A percentile compares a stretch with the other conserved stretches of the same genome.
Conservation (phyloP, 2,329 filamentous ascomycete species). For the Mariannaea sp. region DNA sequence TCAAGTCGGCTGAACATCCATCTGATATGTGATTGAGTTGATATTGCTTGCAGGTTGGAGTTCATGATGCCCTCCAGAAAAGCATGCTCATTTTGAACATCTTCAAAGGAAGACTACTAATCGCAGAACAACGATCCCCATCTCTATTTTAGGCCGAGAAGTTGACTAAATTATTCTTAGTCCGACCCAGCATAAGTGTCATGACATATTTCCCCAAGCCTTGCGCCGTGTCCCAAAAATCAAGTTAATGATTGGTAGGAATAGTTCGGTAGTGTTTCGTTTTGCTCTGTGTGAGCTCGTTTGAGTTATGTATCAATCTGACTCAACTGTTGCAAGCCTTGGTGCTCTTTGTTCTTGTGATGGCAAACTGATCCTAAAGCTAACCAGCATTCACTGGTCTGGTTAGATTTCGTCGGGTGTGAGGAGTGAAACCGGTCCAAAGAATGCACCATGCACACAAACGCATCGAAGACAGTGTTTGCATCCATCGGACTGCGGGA, state of each 20-base stretch:
- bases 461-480: background rate
- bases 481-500: background rate
- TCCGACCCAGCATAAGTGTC: too few relatives aligned
- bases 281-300: too few relatives aligned
- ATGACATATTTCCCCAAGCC: too few relatives aligned
- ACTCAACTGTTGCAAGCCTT: too few relatives aligned
- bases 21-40: background rate
- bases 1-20: background rate
- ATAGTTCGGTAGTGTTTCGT: too few relatives aligned
- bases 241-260: too few relatives aligned
- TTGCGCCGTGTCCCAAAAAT: too few relatives aligned
- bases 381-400: background rate
- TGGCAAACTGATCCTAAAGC: too few relatives aligned
- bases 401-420: background rate
- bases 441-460: background rate
- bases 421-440: conserved; percentile 1
- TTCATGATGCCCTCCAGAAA: background rate
- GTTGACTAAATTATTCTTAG: too few relatives aligned
- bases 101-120: background rate
- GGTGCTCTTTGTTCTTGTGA: too few relatives aligned
- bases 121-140: background rate
- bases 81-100: background rate
- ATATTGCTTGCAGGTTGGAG: background rate
- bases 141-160: too few relatives aligned
- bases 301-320: too few relatives aligned